Base-by-base conservation (phyloP, 495 filamentous ascomycete species). In the Hypoxylon intermedium region DNA sequence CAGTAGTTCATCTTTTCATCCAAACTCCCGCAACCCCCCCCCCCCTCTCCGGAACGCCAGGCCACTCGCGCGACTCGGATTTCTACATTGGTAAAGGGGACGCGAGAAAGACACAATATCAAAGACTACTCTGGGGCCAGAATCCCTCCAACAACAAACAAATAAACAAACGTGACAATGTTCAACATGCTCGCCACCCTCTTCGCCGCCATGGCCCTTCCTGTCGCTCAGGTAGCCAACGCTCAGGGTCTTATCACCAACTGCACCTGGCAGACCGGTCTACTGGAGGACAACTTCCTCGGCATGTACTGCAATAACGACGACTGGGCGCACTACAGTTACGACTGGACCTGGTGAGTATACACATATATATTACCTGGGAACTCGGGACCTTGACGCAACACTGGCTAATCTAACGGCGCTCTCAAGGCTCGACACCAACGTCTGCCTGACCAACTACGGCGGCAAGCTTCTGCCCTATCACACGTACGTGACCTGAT, bases 231-330 rank as follows among this genome's bases (percentile, higher is more conserved):
- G 2, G 12, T 51, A 6, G 61, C 38, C 34, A 49, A 46, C 15
- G 58, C 65, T 11, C 68, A 71, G 40, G 55, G 52, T 18, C 58
- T 71, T 26, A 21, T 68, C 45, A 15, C 42, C 26, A 71, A 71
- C 42, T 71, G 68, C 30, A 66, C 68, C 21, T 71, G 68, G 68
- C 65, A 71, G 52, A 68, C 58, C 5, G 65, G 58, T 12, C 28
- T 71, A 24, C 36, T 71, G 26, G 54, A 47, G 2, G 59, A 61
- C 21, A 59, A 44, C 16, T 68, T 60, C 40, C 62, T 72, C 5
- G 70, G 70, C 19, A 60, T 69, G 40, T 72, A 72, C 43, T 72
- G 70, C 58, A 59, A 70, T 21, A 68, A 72, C 49, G 52, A 68
- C 30, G 51, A 70, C 59, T 68, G 64, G 64, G 56, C 47, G 2